Conservation (phyloP, 2,329 filamentous ascomycete species). For the Paraphoma sp. region DNA sequence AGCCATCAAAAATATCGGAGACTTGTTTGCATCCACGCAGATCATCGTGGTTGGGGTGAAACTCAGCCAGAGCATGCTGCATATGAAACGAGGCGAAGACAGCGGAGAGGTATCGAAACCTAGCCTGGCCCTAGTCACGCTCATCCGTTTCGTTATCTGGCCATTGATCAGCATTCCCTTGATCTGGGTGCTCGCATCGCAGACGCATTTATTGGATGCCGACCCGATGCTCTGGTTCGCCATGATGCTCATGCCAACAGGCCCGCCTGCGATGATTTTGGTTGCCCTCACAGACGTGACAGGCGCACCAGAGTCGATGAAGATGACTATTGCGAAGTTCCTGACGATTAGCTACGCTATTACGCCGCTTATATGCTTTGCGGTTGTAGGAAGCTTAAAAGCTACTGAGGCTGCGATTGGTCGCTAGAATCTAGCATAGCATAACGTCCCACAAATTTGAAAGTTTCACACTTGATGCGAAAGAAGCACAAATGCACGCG, state of each 20-base stretch:
- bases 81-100: constrained; percentile 53
- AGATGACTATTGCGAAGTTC: constrained; percentile 62
- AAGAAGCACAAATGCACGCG: too few species aligned
- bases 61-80: constrained; percentile 61
- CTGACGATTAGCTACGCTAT: constrained; percentile 55
- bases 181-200: constrained; percentile 62
- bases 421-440: neutral
- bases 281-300: constrained; percentile 60
- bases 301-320: constrained; percentile 52
- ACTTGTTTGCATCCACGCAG: constrained; percentile 69
- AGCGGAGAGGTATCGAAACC: constrained; percentile 56
- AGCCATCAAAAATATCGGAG: constrained; percentile 66
- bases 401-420: constrained; percentile 31
- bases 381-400: constrained; percentile 53
- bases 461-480: too few species aligned
- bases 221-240: constrained; percentile 73
- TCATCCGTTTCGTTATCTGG: constrained; percentile 68
- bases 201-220: constrained; percentile 57
- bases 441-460: too few species aligned
- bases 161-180: constrained; percentile 61
- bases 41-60: constrained; percentile 73
- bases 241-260: constrained; percentile 66
- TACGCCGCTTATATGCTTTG: constrained; percentile 53
- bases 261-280: constrained; percentile 62
- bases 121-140: constrained; percentile 59